These are phyloP conservation scores for Solanum appendiculatum DNA, from an alignment of 257 asterid species.

Conservation along the genomic window DNA sequence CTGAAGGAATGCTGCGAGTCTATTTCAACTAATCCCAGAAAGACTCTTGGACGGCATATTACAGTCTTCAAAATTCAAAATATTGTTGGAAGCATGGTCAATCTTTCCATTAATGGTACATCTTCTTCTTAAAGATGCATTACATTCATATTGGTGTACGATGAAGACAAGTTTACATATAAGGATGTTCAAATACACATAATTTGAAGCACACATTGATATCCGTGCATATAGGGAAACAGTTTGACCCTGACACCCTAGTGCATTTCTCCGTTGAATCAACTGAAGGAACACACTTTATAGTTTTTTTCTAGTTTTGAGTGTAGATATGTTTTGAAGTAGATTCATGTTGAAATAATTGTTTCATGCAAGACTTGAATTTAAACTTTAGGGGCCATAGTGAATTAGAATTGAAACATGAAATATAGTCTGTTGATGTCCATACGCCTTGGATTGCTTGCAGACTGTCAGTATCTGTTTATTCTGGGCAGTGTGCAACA, in stretches of 20 bases:
- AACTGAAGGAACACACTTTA: not conserved
- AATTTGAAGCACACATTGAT: not conserved
- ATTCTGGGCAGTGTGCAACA: not conserved
- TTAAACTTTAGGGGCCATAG: not conserved
- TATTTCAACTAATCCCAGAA: conserved; percentile 25
- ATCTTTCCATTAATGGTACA: conserved; percentile 56
- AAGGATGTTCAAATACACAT: not conserved
- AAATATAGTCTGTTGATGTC: not conserved
- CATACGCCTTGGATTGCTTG: not conserved
- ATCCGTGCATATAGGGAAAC: not conserved
- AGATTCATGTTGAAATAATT: not conserved
- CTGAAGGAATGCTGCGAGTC: conserved; percentile 38
- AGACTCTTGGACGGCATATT: conserved; percentile 72
- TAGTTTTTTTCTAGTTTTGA: not conserved
- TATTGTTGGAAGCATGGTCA: conserved; percentile 40
- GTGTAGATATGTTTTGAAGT: not conserved
- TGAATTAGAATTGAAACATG: not conserved
- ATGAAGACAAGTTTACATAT: not conserved
- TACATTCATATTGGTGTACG: not conserved
- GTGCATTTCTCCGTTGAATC: not conserved
- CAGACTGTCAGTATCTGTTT: not conserved
- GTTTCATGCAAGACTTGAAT: not conserved
- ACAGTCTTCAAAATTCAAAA: conserved; percentile 64
- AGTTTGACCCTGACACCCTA: not conserved
- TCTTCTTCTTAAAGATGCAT: not conserved